Evolutionary conservation across 2,329 filamentous ascomycete species (phyloP), one percentile per base, ranked within the genome.

Genomic region (Alternaria rosae): DNA sequence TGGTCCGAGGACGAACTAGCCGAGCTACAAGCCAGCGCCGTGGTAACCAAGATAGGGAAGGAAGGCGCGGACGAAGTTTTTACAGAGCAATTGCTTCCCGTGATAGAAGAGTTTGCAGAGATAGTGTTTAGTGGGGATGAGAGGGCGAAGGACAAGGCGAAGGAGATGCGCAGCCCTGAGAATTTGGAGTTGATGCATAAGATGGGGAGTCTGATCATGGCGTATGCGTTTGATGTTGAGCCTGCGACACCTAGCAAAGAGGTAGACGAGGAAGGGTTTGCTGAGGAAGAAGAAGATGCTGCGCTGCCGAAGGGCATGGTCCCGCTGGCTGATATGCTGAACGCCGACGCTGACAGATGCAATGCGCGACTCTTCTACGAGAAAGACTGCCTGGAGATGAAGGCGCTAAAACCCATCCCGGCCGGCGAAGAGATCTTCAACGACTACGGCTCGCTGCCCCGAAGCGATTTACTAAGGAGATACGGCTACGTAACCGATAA

Each of bases 201-300:
- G 9, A 94, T 97, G 89, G 93, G 92, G 1, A 94, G 91, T 63
- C 88, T 91, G 15, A 94, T 97, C 68, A 96, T 97, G 93, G 91
- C 93, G 0, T 97, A 97, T 75, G 93, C 93, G 0, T 97, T 97
- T 75, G 93, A 97, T 69, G 86, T 97, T 7, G 87, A 89, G 66
- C 84, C 84, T 35, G 74, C 70, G 13, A 64, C 69, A 38, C 52
- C 61, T 6, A 64, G 65, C 13, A 85, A 88, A 21, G 83, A 88
- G 5, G 83, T 87, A 0, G 87, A 88, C 2, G 86, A 88, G 3
- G 85, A 86, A 50, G 83, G 83, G 17, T 82, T 80, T 60, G 77
- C 73, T 5, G 81, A 81, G 26, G 82, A 83, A 62, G 80, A 82
- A 20, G 81, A 84, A 63, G 82, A 85, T 30, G 82, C 79, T n/a